Evolutionary conservation across 345 rosid species (phyloP).

Genomic region (Rhodamnia rubescens): DNA sequence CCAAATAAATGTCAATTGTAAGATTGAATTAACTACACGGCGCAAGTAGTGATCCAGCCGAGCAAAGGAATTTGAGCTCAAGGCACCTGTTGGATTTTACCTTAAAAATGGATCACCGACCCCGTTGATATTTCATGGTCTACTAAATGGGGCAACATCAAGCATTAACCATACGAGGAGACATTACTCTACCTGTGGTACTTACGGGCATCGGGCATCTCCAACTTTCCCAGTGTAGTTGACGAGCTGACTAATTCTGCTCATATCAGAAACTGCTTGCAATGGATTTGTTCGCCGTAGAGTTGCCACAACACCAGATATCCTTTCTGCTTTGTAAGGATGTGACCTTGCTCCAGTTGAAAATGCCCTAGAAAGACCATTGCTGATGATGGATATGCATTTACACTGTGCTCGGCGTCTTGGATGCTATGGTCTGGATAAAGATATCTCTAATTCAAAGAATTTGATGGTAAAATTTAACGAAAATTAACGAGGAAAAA

Average conservation of each 20-base stretch:
- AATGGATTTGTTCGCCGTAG: slow-evolving; percentile 81
- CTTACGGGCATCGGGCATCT: slow-evolving; percentile 11
- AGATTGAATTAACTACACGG: too few relatives aligned
- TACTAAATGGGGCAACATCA: not conserved
- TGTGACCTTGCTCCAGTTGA: slow-evolving; percentile 99
- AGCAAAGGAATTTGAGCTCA: not conserved
- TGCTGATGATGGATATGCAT: slow-evolving; percentile 81
- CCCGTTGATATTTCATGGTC: not conserved
- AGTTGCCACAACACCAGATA: slow-evolving; percentile 86
- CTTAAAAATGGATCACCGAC: not conserved
- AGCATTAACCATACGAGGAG: not conserved
- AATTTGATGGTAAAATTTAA: too few relatives aligned
- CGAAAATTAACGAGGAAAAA: too few relatives aligned
- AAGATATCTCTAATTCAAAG: too few relatives aligned
- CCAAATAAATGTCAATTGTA: too few relatives aligned
- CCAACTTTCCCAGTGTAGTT: slow-evolving; percentile 48
- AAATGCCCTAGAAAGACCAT: slow-evolving; percentile 87
- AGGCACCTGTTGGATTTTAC: not conserved
- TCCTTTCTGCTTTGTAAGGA: slow-evolving; percentile 75
- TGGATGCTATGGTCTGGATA: slow-evolving; percentile 47
- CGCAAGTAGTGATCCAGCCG: too few relatives aligned
- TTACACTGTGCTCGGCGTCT: slow-evolving; percentile 68
- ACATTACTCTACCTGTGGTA: slow-evolving; percentile 1
- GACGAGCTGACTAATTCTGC: slow-evolving; percentile 82
- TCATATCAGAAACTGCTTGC: slow-evolving; percentile 72